Evolutionary conservation across 2,329 filamentous ascomycete species (phyloP), one percentile per base, ranked within the genome.

Genomic region (Epichloe uncinata): DNA sequence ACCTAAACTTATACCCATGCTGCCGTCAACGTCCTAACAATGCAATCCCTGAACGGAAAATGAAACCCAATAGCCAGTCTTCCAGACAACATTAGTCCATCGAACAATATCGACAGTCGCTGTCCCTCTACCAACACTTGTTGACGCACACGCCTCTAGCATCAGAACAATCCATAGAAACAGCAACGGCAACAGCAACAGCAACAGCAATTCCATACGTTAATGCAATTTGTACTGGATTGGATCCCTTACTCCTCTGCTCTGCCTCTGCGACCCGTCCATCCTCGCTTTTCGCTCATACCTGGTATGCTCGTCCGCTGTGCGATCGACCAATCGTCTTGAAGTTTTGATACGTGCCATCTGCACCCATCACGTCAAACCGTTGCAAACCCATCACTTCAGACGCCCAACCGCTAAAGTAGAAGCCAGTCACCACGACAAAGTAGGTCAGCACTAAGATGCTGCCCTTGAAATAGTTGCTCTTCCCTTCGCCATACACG

Each of bases 381-480:
- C 77, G 67, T 51, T 70, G 66, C 52, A 63, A 57, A 35, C 69
- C 70, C 60, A 71, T 69, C 30, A 65, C 60, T 52, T 70, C 69
- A 15, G 70, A 65, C 13, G 72, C 72, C 57, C 63, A 80, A 30
- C 79, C 73, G 48, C 87, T 88, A 52, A 95, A 85, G 69, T 88
- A 97, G 72, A 94, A 98, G 1, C 93, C 93, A 42, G 87, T 79
- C 30, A 96, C 73, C 45, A 98, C 88, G 30, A 97, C 93, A 22
- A 97, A 68, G 65, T 98, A 98, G 35, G 87, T 93, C 47, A 98
- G 73, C 55, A 97, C 81, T 48, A 98, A 74, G 58, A 97, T 96
- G 56, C 87, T 95, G 47, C 93, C 93, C 72, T 98, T 98, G 80
- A 98, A 98, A 69, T 98, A 98, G 68, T 98, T 98, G 73, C 90